phyloP scores from a whole-genome alignment of 331 rosid genomes.

The Telfairia occidentalis region DNA sequence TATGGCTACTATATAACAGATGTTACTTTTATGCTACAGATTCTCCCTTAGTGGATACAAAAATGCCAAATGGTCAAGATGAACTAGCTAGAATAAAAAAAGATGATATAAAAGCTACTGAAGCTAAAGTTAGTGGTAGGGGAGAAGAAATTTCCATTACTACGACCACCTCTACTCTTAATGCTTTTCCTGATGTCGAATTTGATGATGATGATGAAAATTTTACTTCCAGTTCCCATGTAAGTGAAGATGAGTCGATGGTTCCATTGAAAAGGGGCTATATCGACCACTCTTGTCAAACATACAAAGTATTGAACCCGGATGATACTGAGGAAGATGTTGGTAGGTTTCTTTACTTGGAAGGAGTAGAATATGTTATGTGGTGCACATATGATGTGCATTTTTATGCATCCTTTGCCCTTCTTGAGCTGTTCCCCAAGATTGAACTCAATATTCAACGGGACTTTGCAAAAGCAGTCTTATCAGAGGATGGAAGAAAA shows the following conservation, averaged over 20 bases:
- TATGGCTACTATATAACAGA: constrained; percentile 5
- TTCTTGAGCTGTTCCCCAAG: constrained; percentile 81
- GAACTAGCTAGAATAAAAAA: constrained; percentile 28
- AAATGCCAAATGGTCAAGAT: constrained; percentile 21
- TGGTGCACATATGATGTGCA: constrained; percentile 99
- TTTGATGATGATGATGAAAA: constrained; percentile 20
- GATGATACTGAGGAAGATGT: constrained; percentile 56
- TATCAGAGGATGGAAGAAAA: constrained; percentile 88
- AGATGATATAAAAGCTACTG: constrained; percentile 29
- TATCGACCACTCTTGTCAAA: constrained; percentile 12
- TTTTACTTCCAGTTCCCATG: constrained; percentile 11
- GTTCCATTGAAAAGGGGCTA: constrained; percentile 19
- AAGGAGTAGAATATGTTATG: constrained; percentile 94
- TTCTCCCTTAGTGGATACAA: constrained; percentile 33
- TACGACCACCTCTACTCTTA: constrained; percentile 18
- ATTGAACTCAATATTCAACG: constrained; percentile 89
- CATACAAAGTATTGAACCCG: constrained; percentile 19
- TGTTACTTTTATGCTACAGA: constrained; percentile 34
- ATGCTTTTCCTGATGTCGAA: constrained; percentile 23
- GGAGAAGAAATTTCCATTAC: constrained; percentile 26
- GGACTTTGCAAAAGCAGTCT: constrained; percentile 89
- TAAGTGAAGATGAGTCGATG: constrained; percentile 20
- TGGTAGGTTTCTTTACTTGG: constrained; percentile 92
- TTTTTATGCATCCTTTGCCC: constrained; percentile 96
- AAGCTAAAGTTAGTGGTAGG: constrained; percentile 30